Base-by-base conservation (phyloP, 768 basidiomycete genomes). In the Gautieria morchelliformis region DNA sequence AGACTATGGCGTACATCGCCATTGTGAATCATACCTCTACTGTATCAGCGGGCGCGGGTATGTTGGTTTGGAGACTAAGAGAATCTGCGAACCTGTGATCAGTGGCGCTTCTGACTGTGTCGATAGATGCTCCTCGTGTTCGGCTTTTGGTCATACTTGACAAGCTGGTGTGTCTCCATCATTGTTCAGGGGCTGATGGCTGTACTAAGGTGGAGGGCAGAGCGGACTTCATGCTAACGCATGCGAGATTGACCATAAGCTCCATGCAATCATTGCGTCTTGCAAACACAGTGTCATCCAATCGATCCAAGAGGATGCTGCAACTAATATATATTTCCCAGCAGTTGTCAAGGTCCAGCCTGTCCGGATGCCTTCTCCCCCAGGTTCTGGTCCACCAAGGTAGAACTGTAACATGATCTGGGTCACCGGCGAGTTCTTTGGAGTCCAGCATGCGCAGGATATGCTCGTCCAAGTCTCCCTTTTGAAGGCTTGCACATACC, bases 371-470 rank as follows among this genome's bases (percentile, higher is more conserved):
- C 65, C 70, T 41, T 70, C 74, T 30, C 71, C 71, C 11, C 70
- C 74, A 17, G 60, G 69, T 32, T 64, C 63, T 19, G 35, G 71
- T 64, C 69, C 66, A 70, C 58, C 63, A 59, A 77, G 72, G 66
- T 79, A 85, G 65, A 82, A 80, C 58, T 77, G 76, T 59, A 92
- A 90, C 67, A 72, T 85, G 20, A 87, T 98, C 60, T 99, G 90
- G 87, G 93, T 99, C 64, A 97, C 95, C 0, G 95, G 95, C 42
- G 95, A 97, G 70, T 96, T 95, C 68, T 95, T 97, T 61, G 90
- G 90, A 17, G 94, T 97, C 11, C 91, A 95, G 68, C 75, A 94
- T 52, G 95, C 95, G 11, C 78, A 90, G 61, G 95, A 97, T 66
- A 97, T 96, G 94, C 73, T 99, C 10, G 86, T 84, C 69, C 88